Evolutionary conservation across 2,329 filamentous ascomycete species (phyloP).

Genomic region (Stenocarpella maydis): DNA sequence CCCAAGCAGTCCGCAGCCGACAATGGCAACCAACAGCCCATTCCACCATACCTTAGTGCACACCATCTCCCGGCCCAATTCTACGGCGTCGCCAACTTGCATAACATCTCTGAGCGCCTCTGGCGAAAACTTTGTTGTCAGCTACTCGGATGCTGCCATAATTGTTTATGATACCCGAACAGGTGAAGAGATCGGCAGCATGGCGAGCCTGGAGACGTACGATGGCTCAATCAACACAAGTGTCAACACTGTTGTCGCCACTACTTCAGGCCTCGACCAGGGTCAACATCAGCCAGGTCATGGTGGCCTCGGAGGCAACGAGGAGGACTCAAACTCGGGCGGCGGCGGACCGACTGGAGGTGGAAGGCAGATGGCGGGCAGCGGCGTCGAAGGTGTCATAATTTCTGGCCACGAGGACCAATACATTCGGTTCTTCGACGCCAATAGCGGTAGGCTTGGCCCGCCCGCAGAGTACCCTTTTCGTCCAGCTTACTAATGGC

Average conservation of each 20-base stretch:
- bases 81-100: constrained; percentile 81
- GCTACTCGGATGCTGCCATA: constrained; percentile 89
- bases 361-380: constrained; percentile 69
- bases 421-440: constrained; percentile 97
- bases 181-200: constrained; percentile 88
- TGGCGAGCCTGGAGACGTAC: constrained; percentile 95
- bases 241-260: constrained; percentile 91
- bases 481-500: constrained; percentile 35
- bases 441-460: constrained; percentile 86
- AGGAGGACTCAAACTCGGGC: constrained; percentile 72
- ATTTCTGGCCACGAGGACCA: constrained; percentile 97
- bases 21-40: constrained; percentile 81
- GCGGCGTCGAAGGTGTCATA: constrained; percentile 88
- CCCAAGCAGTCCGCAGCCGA: constrained; percentile 88
- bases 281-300: constrained; percentile 52
- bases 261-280: constrained; percentile 83
- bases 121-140: constrained; percentile 91
- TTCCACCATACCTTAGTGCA: constrained; percentile 91
- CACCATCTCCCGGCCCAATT: constrained; percentile 76
- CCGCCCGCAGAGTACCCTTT: background rate
- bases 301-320: constrained; percentile 63
- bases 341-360: constrained; percentile 84
- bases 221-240: constrained; percentile 81
- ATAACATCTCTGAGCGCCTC: constrained; percentile 87
- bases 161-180: constrained; percentile 92